These are phyloP conservation scores for Saccharomyces hybrid DNA, from an alignment of 1,139 yeast genomes.

Conservation along the genomic window DNA sequence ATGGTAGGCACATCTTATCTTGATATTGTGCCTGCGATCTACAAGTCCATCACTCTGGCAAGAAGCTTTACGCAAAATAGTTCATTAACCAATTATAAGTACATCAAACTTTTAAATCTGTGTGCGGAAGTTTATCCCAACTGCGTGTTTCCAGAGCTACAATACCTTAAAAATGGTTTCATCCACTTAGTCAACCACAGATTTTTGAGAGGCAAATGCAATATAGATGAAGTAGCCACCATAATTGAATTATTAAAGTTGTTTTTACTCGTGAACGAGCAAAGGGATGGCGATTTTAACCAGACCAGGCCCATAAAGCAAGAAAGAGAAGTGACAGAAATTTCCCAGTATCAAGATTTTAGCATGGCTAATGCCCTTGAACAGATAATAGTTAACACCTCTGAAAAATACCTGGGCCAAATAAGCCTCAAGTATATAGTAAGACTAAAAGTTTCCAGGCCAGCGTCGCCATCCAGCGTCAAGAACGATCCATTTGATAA, in stretches of 20 bases:
- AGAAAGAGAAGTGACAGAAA: constrained; percentile 4
- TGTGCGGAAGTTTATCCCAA: constrained; percentile 14
- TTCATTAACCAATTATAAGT: constrained; percentile 13
- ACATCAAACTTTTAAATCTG: constrained; percentile 16
- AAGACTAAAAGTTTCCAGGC: constrained; percentile 6
- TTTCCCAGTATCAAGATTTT: neutral
- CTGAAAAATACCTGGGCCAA: constrained; percentile 14
- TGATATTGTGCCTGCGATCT: constrained; percentile 11
- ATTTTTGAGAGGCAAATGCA: neutral
- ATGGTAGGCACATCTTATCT: constrained; percentile 15
- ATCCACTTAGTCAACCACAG: constrained; percentile 2
- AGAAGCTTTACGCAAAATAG: constrained; percentile 11
- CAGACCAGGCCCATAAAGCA: neutral
- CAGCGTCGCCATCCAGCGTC: constrained; percentile 5
- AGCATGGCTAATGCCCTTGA: constrained; percentile 7
- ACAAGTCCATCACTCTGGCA: constrained; percentile 9
- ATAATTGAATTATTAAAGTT: constrained; percentile 13
- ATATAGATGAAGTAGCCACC: constrained; percentile 2
- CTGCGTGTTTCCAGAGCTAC: constrained; percentile 9
- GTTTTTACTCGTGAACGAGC: constrained; percentile 5
- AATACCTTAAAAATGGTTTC: constrained; percentile 8
- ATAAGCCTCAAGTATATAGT: constrained; percentile 21
- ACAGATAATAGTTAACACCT: constrained; percentile 10
- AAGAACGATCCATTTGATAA: constrained; percentile 16
- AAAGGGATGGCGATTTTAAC: neutral